Evolutionary conservation across 2,329 filamentous ascomycete species (phyloP).

Genomic region (Colletotrichum orchidophilum): DNA sequence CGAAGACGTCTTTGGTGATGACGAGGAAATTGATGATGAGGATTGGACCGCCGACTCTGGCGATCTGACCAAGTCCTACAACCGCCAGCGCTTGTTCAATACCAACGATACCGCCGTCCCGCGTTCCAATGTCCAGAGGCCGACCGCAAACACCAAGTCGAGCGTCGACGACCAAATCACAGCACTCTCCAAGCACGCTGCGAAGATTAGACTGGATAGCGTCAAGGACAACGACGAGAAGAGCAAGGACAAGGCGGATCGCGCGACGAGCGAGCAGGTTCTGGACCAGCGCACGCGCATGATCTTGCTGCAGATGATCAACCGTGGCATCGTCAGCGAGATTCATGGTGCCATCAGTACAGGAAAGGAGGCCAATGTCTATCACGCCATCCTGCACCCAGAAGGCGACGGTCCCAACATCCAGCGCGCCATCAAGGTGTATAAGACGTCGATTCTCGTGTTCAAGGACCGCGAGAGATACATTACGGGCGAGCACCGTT

Average conservation of each 20-base stretch:
- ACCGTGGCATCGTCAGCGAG: slow-evolving; percentile 86
- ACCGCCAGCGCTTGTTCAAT: slow-evolving; percentile 79
- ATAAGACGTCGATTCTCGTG: slow-evolving; percentile 96
- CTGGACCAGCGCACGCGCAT: slow-evolving; percentile 93
- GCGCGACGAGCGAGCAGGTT: slow-evolving; percentile 94
- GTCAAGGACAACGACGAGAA: slow-evolving; percentile 61
- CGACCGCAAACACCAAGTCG: slow-evolving; percentile 80
- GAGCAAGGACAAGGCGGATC: slow-evolving; percentile 88
- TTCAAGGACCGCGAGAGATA: slow-evolving; percentile 99
- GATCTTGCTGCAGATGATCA: slow-evolving; percentile 96
- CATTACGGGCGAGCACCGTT: slow-evolving; percentile 92
- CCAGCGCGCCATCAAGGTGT: slow-evolving; percentile 95
- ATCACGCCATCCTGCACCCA: slow-evolving; percentile 79
- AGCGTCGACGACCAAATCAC: slow-evolving; percentile 89
- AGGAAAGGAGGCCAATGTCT: slow-evolving; percentile 98
- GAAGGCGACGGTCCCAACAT: slow-evolving; percentile 65
- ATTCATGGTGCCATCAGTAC: slow-evolving; percentile 96
- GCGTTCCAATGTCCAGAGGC: slow-evolving; percentile 81
- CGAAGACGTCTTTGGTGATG: slow-evolving; percentile 60
- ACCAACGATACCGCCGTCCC: slow-evolving; percentile 64
- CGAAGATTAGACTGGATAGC: slow-evolving; percentile 82
- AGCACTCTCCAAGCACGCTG: slow-evolving; percentile 84
- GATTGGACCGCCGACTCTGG: slow-evolving; percentile 65
- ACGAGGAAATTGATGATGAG: slow-evolving; percentile 68
- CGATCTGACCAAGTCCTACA: slow-evolving; percentile 88